Evolutionary conservation across 306 rosid genomes (phyloP), one percentile per base, ranked within the genome.

Genomic region (Prunus mume): DNA sequence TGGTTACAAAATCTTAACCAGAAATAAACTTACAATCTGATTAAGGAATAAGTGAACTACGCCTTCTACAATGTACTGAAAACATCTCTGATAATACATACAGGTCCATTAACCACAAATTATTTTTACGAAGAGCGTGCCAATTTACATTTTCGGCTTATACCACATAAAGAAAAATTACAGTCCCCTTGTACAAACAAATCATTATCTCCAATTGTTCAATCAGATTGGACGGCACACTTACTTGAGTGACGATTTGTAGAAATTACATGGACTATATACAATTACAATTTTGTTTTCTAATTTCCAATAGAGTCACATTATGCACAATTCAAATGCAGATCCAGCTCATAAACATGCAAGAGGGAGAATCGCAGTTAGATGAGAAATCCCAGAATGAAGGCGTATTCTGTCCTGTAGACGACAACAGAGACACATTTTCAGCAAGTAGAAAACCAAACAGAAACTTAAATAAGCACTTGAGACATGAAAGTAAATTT

Each of bases 401-500:
- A 72, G 74, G 51, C 34, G 27, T 57, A 22, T 51, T 51, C 69
- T 73, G 76, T 80, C 86, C 90, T 87, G 91, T 64, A 61, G 65
- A 85, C 25, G 79, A 66, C 38, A 76, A 63, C 27, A 72, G 55
- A 69, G 3, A 20, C 12, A 32, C 12, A 78, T 15, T 24, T 58
- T 75, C 52, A 55, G 63, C 22, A 70, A 46, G 69, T 60, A 55
- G 78, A 55, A 60, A 38, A 61, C 6, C 65, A 34, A 77, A 60
- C 56, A 77, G 57, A 70, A 65, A 58, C 2, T 65, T 20, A 25
- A 63, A 67, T 56, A 46, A 60, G 34, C 13, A 43, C 32, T 15
- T 25, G 22, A 60, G 73, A 60, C 47, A 41, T 18, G 4, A 20
- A 64, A 20, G 4, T 12, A 49, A 45, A n/a, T 20, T 55, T 28